Evolutionary conservation across 2,329 filamentous ascomycete genomes (phyloP), one percentile per base, ranked within the genome.

Genomic region (Fusarium abutilonis): DNA sequence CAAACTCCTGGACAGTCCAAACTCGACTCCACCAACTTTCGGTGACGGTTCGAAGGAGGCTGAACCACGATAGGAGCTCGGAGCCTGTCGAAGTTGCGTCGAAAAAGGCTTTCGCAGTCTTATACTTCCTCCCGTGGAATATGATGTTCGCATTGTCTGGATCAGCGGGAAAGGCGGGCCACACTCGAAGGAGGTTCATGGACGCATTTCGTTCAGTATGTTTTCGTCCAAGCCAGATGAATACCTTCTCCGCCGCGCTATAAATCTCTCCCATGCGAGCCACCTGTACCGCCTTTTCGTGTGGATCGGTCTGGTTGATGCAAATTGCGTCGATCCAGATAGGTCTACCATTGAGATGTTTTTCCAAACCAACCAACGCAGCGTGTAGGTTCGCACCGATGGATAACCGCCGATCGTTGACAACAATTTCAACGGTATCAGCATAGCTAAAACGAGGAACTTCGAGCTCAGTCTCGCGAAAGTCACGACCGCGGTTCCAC

Each of bases 1-100:
- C 59, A 10, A 60, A 60, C 34, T 60, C 57, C 1, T 59, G 54
- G 3, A 59, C 57, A 9, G 57, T 59, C 57, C 54, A 60, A 3
- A 59, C 57, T 21, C 57, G 17, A 4, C 57, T 60, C 57, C 57
- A 60, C 57, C 57, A 60, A 7, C 57, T 59, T n/a, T 59, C 57
- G 2, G 54, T 54, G 1, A 60, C 43, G 1, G 44, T 48, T 0
- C 15, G 38, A 2, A 60, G 47, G 5, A 60, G 54, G 0, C 2
- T 29, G 13, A 60, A 14, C 54, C 57, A 60, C 2, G 42, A 53
- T 8, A 54, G 26, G 1, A 60, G 42, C 11, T 60, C 54, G 1
- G 55, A 45, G 0, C 54, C 55, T 0, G 43, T 54, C 1, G 57
- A 59, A 1, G 54, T 60, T 3, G 47, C 57, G 4, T 60, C 43